Percentiles rank a stretch among this genome's conserved stretches.
Evolutionary conservation across 306 rosid species (phyloP).

Genomic region (Glycine tomentella): DNA sequence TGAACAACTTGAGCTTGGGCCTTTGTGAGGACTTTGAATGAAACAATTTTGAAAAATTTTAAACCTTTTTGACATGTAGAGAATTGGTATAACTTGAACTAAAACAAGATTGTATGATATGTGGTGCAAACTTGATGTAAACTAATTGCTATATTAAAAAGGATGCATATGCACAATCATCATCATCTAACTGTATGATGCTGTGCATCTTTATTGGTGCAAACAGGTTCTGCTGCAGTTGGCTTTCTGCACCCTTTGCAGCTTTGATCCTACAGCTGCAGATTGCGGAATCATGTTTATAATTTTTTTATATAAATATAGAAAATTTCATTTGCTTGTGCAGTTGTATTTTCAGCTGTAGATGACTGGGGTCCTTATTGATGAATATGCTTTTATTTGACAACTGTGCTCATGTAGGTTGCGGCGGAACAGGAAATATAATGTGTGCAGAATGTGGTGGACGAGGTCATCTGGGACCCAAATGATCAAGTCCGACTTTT

Average conservation of each 20-base stretch:
- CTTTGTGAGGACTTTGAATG: not conserved
- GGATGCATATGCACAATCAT: slow-evolving; percentile 2
- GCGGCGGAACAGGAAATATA: slow-evolving; percentile 82
- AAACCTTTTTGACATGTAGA: not conserved
- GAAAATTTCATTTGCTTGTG: not conserved
- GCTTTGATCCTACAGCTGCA: too few species aligned
- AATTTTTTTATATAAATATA: not conserved
- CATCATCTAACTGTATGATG: slow-evolving; percentile 1
- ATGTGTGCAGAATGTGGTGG: slow-evolving; percentile 89
- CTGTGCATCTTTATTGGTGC: slow-evolving; percentile 1
- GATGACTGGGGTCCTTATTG: not conserved
- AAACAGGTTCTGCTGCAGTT: not conserved
- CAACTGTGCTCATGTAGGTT: slow-evolving; percentile 54
- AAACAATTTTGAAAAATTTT: not conserved
- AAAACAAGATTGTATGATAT: not conserved
- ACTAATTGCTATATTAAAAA: not conserved
- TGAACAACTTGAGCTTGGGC: slow-evolving; percentile 16
- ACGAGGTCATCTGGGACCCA: slow-evolving; percentile 68
- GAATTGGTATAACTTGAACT: not conserved
- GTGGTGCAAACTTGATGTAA: not conserved
- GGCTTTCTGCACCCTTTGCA: not conserved
- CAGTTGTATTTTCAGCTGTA: not conserved
- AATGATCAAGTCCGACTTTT: slow-evolving; percentile 48
- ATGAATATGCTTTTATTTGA: slow-evolving; percentile 24
- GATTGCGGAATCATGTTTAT: not conserved